phyloP scores from a whole-genome alignment of 192 early-diverging fungal genomes.

The Thamnidium elegans region DNA sequence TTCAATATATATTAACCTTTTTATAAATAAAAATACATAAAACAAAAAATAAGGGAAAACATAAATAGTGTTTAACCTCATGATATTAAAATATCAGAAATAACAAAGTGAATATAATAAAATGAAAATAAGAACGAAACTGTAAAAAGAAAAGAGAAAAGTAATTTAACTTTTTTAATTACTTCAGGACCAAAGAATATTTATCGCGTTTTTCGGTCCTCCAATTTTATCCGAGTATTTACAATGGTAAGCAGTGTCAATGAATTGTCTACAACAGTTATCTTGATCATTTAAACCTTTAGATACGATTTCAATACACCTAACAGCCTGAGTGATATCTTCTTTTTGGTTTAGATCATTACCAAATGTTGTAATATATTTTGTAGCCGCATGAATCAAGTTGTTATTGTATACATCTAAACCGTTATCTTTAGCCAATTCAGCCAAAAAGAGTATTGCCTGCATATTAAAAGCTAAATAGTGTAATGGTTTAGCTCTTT shows the following conservation, averaged over 20 bases:
- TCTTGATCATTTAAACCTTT: constrained; percentile 15
- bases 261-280: constrained; percentile 8
- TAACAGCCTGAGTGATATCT: constrained; percentile 23
- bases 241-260: constrained; percentile 1
- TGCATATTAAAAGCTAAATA: constrained; percentile 38
- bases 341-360: constrained; percentile 6
- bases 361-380: constrained; percentile 18
- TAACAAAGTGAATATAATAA: too few species aligned
- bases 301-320: constrained; percentile 16
- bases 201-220: constrained; percentile 16
- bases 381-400: constrained; percentile 17
- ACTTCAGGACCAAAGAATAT: constrained; percentile 4
- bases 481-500: constrained; percentile 34
- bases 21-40: too few species aligned
- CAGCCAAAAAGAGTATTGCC: constrained; percentile 28
- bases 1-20: too few species aligned
- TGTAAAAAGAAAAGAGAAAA: too few species aligned
- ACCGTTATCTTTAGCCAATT: not conserved
- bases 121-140: too few species aligned
- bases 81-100: too few species aligned
- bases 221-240: constrained; percentile 11
- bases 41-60: too few species aligned
- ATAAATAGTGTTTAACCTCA: too few species aligned
- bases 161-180: too few species aligned
- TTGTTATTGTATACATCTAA: constrained; percentile 8